Evolutionary conservation across 2,329 filamentous ascomycete genomes (phyloP), one percentile per base, ranked within the genome.

Genomic region (Periconia digitata): DNA sequence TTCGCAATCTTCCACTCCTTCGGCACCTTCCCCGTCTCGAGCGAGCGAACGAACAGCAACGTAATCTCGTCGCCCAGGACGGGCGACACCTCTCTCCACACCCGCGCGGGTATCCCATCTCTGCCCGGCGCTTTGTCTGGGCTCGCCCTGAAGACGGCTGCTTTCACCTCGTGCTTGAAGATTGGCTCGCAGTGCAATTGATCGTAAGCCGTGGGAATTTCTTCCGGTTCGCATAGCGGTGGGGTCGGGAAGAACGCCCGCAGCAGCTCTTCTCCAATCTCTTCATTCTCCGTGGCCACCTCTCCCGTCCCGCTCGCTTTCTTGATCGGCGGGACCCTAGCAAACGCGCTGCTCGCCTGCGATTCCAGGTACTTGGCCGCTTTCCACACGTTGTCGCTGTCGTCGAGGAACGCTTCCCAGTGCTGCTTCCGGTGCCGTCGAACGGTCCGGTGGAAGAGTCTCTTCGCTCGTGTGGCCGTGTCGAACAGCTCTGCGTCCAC

Each of bases 81-180:
- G 15, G 54, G 57, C 55, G 47, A 58, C 8, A 60, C 46, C 43
- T 61, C 51, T 49, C 48, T 55, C 56, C 52, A 62, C 43, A 63
- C 57, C 17, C 47, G 40, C 22, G 49, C 53, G 43, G 42, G 51
- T 12, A 51, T 24, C 17, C 48, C 32, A 20, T 51, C 46, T 21
- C 48, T 54, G 38, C 46, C 49, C 27, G 44, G 52, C 22, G 43
- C 45, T 38, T 54, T 54, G 36, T 54, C 51, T 46, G 24, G 51
- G 24, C 43, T 51, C 17, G 48, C 47, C 44, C 47, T 50, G 32
- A 55, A 55, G 16, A 55, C 50, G n/a, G 46, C 46, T 44, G 36
- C 41, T 41, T 51, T 51, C 15, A 56, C 53, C 36, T 56, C 46
- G 39, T 56, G 15, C 36, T 54, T 54, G 23, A 39, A 43, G 44